A percentile compares a stretch with the other conserved stretches of the same genome.
These are phyloP conservation scores for Trametes meyenii DNA, from an alignment of 768 basidiomycete genomes.

Conservation along the genomic window DNA sequence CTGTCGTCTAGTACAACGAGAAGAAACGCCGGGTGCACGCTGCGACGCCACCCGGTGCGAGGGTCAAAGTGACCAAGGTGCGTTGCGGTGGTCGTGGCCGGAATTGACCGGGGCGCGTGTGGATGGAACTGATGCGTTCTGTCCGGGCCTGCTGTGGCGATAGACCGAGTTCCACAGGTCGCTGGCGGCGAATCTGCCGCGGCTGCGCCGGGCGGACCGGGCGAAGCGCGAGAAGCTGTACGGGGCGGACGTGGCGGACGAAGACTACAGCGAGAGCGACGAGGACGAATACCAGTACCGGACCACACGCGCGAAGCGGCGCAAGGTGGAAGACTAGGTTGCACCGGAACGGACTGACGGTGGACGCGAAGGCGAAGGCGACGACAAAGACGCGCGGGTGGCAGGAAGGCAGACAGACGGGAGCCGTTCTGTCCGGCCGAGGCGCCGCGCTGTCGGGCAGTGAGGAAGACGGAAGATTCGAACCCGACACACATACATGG, in stretches of 20 bases:
- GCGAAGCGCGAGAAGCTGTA: slow-evolving; percentile 50
- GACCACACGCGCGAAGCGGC: slow-evolving; percentile 32
- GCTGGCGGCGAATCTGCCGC: slow-evolving; percentile 56
- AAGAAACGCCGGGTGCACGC: slow-evolving; percentile 60
- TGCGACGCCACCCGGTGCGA: slow-evolving; percentile 44
- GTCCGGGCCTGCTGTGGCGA: too few species aligned
- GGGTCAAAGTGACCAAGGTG: slow-evolving; percentile 63
- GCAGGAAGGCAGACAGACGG: too few species aligned
- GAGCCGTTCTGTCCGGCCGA: too few species aligned
- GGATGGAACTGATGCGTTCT: background rate
- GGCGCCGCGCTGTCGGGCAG: background rate
- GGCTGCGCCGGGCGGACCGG: slow-evolving; percentile 61
- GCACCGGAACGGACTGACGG: background rate
- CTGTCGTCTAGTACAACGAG: slow-evolving; percentile 55
- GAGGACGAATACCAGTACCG: slow-evolving; percentile 55
- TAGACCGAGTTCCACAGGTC: slow-evolving; percentile 75
- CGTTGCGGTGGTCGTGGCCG: slow-evolving; percentile 16
- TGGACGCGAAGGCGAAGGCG: background rate
- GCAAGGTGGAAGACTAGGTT: slow-evolving; percentile 14
- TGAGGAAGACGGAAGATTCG: background rate
- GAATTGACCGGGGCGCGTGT: background rate
- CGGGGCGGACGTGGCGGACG: slow-evolving; percentile 41
- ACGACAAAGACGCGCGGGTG: background rate
- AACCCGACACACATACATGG: background rate
- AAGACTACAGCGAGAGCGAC: slow-evolving; percentile 51